Evolutionary conservation across 208 protist species (phyloP).

Genomic region (Crithidia expoeki): DNA sequence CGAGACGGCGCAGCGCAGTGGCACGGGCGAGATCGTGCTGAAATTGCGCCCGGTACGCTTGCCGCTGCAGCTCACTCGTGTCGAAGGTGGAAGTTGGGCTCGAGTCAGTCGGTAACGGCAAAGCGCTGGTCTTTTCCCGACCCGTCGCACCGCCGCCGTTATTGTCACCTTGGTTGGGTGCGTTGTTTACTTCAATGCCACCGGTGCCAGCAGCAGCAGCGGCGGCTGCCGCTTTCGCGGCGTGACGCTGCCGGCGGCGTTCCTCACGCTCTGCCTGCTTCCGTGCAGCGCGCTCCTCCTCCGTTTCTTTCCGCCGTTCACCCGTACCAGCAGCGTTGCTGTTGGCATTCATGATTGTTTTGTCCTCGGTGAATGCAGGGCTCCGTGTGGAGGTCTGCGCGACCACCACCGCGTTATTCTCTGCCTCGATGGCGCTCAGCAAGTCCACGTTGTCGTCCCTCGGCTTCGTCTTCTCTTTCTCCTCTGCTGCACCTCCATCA

Average conservation of each 20-base stretch:
- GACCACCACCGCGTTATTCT: constrained; percentile 43
- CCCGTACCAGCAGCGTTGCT: neutral
- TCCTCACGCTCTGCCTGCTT: constrained; percentile 56
- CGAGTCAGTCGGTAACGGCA: neutral
- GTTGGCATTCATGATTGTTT: neutral
- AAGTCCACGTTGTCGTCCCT: constrained; percentile 33
- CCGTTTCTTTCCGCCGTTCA: constrained; percentile 12
- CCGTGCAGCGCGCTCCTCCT: constrained; percentile 42
- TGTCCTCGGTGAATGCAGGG: neutral
- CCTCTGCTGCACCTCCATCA: neutral
- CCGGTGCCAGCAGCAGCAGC: constrained; percentile 7
- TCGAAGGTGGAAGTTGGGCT: constrained; percentile 27
- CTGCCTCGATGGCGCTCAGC: constrained; percentile 47
- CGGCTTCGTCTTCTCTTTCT: neutral
- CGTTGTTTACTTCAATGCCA: neutral
- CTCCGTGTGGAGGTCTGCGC: constrained; percentile 7
- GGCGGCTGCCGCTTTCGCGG: constrained; percentile 2
- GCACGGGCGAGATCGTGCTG: constrained; percentile 72
- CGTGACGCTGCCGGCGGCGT: constrained; percentile 28
- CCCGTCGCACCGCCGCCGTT: constrained; percentile 1
- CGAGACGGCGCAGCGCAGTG: constrained; percentile 73
- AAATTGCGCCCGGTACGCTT: constrained; percentile 82
- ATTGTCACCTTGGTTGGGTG: neutral
- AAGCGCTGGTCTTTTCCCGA: neutral
- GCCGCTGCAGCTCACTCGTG: constrained; percentile 58